Evolutionary conservation across 192 early-diverging fungal species (phyloP).

Genomic region (Chytriomyces confervae): DNA sequence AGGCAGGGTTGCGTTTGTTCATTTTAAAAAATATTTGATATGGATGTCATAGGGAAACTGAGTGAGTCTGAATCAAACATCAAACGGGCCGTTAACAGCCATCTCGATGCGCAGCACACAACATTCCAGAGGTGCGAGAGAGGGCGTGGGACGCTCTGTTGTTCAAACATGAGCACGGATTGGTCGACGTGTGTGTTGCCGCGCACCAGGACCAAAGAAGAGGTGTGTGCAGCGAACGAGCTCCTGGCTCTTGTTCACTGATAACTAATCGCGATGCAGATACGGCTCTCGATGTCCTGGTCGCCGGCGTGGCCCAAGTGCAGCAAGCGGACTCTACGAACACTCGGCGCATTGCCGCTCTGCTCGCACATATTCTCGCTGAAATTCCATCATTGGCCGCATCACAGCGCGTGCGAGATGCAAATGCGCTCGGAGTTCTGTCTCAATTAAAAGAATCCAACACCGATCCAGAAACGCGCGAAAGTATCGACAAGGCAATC

Average conservation of each 20-base stretch:
- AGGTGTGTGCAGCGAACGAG: not conserved
- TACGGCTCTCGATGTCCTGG: constrained; percentile 1
- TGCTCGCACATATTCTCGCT: no score
- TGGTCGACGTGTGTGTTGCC: not conserved
- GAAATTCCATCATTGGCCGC: no score
- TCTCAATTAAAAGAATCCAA: no score
- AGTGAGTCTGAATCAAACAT: not conserved
- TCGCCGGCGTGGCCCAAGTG: not conserved
- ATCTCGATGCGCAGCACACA: not conserved
- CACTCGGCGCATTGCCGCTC: not conserved
- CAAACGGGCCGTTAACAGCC: not conserved
- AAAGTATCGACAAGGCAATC: no score
- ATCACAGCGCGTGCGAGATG: no score
- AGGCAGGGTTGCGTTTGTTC: no score
- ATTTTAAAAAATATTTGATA: not conserved
- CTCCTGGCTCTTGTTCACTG: not conserved
- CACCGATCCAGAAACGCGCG: no score
- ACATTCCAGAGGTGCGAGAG: not conserved
- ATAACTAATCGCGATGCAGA: not conserved
- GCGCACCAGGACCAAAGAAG: not conserved
- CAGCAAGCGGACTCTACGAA: not conserved
- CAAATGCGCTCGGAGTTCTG: no score
- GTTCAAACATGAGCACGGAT: constrained; percentile 20
- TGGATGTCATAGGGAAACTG: constrained; percentile 21
- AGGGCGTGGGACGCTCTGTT: constrained; percentile 17